phyloP scores from a whole-genome alignment of 495 filamentous ascomycete species.

The Daldinia decipiens region DNA sequence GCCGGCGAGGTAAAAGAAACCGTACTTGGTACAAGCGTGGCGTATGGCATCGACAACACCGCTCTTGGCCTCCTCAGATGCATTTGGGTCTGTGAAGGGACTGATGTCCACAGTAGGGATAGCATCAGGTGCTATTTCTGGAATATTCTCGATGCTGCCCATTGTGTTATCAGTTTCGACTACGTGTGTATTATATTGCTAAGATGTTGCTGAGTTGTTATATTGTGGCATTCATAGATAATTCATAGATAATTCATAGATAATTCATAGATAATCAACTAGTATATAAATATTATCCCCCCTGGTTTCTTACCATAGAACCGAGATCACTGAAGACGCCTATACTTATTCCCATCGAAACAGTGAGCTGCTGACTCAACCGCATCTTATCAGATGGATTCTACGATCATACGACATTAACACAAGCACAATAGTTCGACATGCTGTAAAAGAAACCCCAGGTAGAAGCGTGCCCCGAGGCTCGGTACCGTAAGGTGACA shows the following conservation, averaged over 20 bases:
- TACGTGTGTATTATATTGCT: neutral
- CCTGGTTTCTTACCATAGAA: too few species aligned
- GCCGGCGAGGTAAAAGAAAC: constrained; percentile 57
- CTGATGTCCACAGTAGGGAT: constrained; percentile 51
- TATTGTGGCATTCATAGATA: neutral
- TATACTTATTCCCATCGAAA: constrained; percentile 23
- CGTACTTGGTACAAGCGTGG: constrained; percentile 62
- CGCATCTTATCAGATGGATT: constrained; percentile 17
- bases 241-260: too few species aligned
- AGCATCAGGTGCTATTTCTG: constrained; percentile 28
- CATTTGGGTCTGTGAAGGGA: constrained; percentile 46
- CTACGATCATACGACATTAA: neutral
- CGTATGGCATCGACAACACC: constrained; percentile 39
- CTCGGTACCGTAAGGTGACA: constrained; percentile 9
- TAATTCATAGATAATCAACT: neutral
- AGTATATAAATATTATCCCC: neutral
- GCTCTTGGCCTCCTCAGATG: constrained; percentile 26
- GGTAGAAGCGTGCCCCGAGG: constrained; percentile 16
- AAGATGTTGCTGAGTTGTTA: neutral
- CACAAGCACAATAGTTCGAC: constrained; percentile 25
- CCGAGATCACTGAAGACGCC: neutral
- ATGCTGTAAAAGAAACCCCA: constrained; percentile 37
- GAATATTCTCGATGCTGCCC: constrained; percentile 35
- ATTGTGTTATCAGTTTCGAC: constrained; percentile 28
- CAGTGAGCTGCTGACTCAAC: constrained; percentile 17